Conservation (phyloP, 1,139 yeast genomes). For the Saccharomyces hybrid region DNA sequence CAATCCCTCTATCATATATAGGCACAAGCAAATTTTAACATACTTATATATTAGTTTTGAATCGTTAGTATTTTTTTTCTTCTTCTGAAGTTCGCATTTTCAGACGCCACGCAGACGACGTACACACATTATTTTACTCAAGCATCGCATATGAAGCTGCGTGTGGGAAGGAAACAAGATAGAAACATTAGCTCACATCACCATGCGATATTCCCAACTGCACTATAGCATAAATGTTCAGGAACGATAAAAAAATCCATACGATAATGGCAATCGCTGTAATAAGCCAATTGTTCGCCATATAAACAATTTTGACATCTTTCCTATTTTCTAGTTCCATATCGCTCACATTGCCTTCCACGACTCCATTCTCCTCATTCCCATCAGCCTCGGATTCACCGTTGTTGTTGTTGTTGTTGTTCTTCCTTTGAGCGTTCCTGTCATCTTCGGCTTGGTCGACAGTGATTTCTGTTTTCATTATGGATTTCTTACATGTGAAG, state of each 20-base stretch:
- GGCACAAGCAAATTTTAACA: background rate
- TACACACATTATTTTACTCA: background rate
- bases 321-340: slow-evolving; percentile 11
- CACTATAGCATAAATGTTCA: slow-evolving; percentile 65
- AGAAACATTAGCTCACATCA: slow-evolving; percentile 11
- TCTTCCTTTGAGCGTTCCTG: background rate
- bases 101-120: background rate
- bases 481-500: slow-evolving; percentile 55
- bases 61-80: background rate
- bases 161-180: background rate
- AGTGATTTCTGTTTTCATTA: slow-evolving; percentile 48
- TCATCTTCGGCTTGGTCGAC: slow-evolving; percentile 8
- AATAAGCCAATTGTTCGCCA: slow-evolving; percentile 58
- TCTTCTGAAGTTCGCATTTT: background rate
- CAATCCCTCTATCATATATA: background rate
- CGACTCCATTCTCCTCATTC: slow-evolving; percentile 6
- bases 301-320: slow-evolving; percentile 35
- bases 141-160: background rate
- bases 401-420: background rate
- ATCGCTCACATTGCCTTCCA: slow-evolving; percentile 2
- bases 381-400: slow-evolving; percentile 3
- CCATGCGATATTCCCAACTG: slow-evolving; percentile 35
- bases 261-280: slow-evolving; percentile 40
- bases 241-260: slow-evolving; percentile 58
- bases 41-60: background rate